Evolutionary conservation across 106 monocot genomes (phyloP).

Genomic region (Triglochin maritima): DNA sequence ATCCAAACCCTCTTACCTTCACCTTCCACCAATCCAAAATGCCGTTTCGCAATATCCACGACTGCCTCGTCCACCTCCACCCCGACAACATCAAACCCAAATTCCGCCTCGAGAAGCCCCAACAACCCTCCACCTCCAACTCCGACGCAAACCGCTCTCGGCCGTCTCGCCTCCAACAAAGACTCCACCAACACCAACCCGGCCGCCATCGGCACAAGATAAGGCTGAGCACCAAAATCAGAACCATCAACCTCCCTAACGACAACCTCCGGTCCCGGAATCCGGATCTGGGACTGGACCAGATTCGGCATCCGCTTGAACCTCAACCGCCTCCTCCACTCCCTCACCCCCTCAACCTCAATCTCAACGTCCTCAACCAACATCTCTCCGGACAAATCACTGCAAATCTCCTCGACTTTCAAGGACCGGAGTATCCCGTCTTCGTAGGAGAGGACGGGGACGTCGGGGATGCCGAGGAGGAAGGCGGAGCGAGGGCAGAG

Average conservation of each 20-base stretch:
- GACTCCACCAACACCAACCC: slow-evolving; percentile 31
- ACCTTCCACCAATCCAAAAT: slow-evolving; percentile 68
- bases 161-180: slow-evolving; percentile 16
- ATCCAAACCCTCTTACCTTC: slow-evolving; percentile 33
- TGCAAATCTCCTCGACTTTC: slow-evolving; percentile 33
- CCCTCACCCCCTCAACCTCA: slow-evolving; percentile 8
- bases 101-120: slow-evolving; percentile 28
- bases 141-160: slow-evolving; percentile 56
- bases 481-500: slow-evolving; percentile 50
- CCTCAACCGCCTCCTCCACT: slow-evolving; percentile 52
- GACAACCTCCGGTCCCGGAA: neutral
- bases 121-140: slow-evolving; percentile 79
- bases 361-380: slow-evolving; percentile 75
- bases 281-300: slow-evolving; percentile 58
- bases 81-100: slow-evolving; percentile 64
- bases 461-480: slow-evolving; percentile 14
- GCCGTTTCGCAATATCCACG: slow-evolving; percentile 36
- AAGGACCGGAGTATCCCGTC: slow-evolving; percentile 38
- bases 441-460: slow-evolving; percentile 68
- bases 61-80: slow-evolving; percentile 67
- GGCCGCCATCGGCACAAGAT: slow-evolving; percentile 67
- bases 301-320: slow-evolving; percentile 82
- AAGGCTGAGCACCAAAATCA: slow-evolving; percentile 41
- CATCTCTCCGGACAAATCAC: slow-evolving; percentile 55
- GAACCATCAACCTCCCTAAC: neutral